Evolutionary conservation across 2,329 filamentous ascomycete genomes (phyloP).

Genomic region (Stemphylium vesicarium): DNA sequence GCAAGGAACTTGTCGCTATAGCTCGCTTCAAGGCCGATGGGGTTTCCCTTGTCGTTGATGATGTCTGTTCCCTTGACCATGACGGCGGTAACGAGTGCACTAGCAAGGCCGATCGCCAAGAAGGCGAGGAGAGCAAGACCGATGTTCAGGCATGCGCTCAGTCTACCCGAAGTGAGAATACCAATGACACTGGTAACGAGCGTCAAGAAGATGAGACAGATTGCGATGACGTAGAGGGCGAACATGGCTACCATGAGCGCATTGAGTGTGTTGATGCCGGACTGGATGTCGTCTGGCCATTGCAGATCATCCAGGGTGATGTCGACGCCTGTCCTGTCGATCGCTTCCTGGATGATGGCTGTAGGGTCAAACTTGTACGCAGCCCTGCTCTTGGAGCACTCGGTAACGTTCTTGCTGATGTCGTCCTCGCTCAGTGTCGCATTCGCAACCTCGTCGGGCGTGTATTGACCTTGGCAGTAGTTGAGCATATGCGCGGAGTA

Average conservation of each 20-base stretch:
- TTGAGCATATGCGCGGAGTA: slow-evolving; percentile 67
- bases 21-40: slow-evolving; percentile 57
- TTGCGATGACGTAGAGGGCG: slow-evolving; percentile 65
- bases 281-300: slow-evolving; percentile 64
- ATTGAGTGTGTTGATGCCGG: slow-evolving; percentile 59
- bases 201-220: slow-evolving; percentile 59
- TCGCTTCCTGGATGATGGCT: slow-evolving; percentile 56
- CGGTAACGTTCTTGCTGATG: slow-evolving; percentile 59
- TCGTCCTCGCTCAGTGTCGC: slow-evolving; percentile 49
- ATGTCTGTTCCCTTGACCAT: slow-evolving; percentile 60
- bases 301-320: slow-evolving; percentile 60
- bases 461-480: slow-evolving; percentile 62
- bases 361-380: slow-evolving; percentile 65
- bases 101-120: slow-evolving; percentile 70
- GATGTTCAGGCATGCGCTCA: slow-evolving; percentile 59
- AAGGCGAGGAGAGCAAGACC: slow-evolving; percentile 60
- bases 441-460: slow-evolving; percentile 52
- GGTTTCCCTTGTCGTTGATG: slow-evolving; percentile 61
- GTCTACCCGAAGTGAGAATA: slow-evolving; percentile 52
- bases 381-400: slow-evolving; percentile 61
- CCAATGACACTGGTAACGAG: slow-evolving; percentile 56
- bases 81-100: slow-evolving; percentile 73
- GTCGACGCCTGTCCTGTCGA: slow-evolving; percentile 51
- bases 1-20: slow-evolving; percentile 63
- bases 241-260: slow-evolving; percentile 61